phyloP scores from a whole-genome alignment of 352 stramenopile genomes.

The Globisporangium perplexum region DNA sequence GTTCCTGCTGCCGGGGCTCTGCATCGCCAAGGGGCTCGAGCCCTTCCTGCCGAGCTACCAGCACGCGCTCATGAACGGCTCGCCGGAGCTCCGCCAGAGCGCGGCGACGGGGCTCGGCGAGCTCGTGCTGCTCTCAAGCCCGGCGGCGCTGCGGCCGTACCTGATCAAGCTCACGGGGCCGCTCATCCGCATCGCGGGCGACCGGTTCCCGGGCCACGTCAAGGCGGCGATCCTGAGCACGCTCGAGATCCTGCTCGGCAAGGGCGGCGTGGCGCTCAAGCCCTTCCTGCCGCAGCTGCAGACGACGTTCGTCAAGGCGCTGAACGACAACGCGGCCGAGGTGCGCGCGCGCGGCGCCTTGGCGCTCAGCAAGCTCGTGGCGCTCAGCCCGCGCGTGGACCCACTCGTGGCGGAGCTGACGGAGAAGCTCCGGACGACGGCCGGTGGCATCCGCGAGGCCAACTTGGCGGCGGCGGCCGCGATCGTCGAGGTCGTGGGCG shows the following conservation, averaged over 20 bases:
- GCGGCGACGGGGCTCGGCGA: slow-evolving; percentile 95
- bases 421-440: slow-evolving; percentile 64
- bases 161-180: slow-evolving; percentile 97
- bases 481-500: slow-evolving; percentile 55
- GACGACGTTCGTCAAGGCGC: slow-evolving; percentile 98
- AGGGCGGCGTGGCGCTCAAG: slow-evolving; percentile 95
- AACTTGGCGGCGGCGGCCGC: slow-evolving; percentile 68
- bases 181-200: slow-evolving; percentile 99
- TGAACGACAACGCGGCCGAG: slow-evolving; percentile 95
- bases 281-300: slow-evolving; percentile 99
- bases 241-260: slow-evolving; percentile 94
- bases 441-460: slow-evolving; percentile 65
- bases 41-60: slow-evolving; percentile 98
- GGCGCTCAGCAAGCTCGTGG: slow-evolving; percentile 92
- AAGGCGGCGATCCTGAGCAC: slow-evolving; percentile 98
- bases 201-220: slow-evolving; percentile 96
- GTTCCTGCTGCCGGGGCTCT: slow-evolving; percentile 75
- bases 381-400: slow-evolving; percentile 93
- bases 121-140: slow-evolving; percentile 92
- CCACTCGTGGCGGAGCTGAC: slow-evolving; percentile 95
- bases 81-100: slow-evolving; percentile 80
- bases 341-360: slow-evolving; percentile 89
- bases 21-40: slow-evolving; percentile 89
- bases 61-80: slow-evolving; percentile 96
- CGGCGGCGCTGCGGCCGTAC: slow-evolving; percentile 90